Percentiles rank a stretch among this genome's conserved stretches.
Evolutionary conservation across 148 eudicot genomes (phyloP).

Genomic region (Agrostemma githago): DNA sequence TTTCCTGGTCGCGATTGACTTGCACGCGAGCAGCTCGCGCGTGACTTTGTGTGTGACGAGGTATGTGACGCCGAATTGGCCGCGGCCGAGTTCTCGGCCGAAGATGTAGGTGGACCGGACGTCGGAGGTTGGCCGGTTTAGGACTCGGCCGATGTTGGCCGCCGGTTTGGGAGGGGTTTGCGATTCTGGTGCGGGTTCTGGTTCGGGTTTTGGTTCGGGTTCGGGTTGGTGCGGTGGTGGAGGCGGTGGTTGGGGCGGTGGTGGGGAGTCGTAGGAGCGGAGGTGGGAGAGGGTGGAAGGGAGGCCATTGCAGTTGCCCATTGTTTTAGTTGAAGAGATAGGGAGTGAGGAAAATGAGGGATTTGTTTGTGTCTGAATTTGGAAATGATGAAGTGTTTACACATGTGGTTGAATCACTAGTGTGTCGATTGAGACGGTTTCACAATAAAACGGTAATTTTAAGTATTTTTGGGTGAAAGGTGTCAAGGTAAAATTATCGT

Average conservation of each 20-base stretch:
- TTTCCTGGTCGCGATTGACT: conserved; percentile 83
- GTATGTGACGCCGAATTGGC: conserved; percentile 88
- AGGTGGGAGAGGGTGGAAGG: conserved; percentile 36
- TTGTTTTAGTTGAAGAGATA: conserved; percentile 18
- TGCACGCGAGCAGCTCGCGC: conserved; percentile 61
- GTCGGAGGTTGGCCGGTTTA: conserved; percentile 78
- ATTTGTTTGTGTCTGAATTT: not conserved
- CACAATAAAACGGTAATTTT: too few species aligned
- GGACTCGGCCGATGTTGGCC: conserved; percentile 64
- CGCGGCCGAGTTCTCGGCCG: conserved; percentile 89
- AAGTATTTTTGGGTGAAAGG: too few species aligned
- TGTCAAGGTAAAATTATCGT: too few species aligned
- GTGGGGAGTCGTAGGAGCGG: conserved; percentile 25
- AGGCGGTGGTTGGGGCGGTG: conserved; percentile 14
- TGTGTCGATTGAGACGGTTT: too few species aligned
- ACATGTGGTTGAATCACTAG: too few species aligned
- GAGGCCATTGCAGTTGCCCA: conserved; percentile 80
- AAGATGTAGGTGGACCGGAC: conserved; percentile 62
- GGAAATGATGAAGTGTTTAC: not conserved
- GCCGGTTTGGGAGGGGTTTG: conserved; percentile 22
- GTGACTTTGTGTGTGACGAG: conserved; percentile 61
- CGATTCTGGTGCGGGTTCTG: conserved; percentile 11
- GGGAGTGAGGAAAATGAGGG: not conserved
- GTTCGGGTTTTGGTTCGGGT: conserved; percentile 17
- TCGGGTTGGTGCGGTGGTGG: conserved; percentile 16